Evolutionary conservation across 805 yeast genomes (phyloP).

Genomic region (Lipomyces orientalis): DNA sequence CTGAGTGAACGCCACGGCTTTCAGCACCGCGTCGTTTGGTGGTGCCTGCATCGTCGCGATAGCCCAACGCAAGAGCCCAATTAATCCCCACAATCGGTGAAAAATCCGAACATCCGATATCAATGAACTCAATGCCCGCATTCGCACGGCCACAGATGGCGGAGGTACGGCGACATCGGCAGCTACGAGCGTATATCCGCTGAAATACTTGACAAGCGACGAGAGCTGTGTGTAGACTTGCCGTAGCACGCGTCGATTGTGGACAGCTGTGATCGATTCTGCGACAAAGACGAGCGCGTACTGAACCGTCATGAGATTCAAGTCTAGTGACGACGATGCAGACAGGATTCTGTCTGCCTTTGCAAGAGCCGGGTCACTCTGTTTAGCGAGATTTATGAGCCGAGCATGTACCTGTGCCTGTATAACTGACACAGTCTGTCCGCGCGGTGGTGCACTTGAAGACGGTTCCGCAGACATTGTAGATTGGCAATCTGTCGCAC

Average conservation of each 20-base stretch:
- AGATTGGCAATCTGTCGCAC: not conserved
- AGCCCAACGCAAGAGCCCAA: conserved; percentile 48
- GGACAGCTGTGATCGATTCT: conserved; percentile 14
- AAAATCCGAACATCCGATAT: conserved; percentile 48
- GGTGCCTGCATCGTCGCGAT: conserved; percentile 43
- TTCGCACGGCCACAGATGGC: conserved; percentile 20
- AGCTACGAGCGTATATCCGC: conserved; percentile 12
- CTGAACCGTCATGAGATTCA: conserved; percentile 35
- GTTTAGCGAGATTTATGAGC: conserved; percentile 12
- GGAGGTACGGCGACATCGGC: not conserved
- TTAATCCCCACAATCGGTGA: conserved; percentile 47
- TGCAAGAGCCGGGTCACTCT: conserved; percentile 22
- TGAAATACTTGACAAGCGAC: conserved; percentile 11
- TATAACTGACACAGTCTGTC: conserved; percentile 2
- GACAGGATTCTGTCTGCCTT: conserved; percentile 26
- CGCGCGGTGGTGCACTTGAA: conserved; percentile 6
- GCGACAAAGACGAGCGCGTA: conserved; percentile 25
- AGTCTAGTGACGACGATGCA: conserved; percentile 26
- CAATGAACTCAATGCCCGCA: conserved; percentile 30
- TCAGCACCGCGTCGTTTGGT: conserved; percentile 43
- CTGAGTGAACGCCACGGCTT: conserved; percentile 45
- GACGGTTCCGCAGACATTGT: not conserved
- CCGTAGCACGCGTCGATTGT: conserved; percentile 13
- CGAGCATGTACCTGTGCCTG: conserved; percentile 19
- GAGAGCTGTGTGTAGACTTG: conserved; percentile 5